phyloP scores from a whole-genome alignment of 306 rosid species.

The Cucumis hystrix region DNA sequence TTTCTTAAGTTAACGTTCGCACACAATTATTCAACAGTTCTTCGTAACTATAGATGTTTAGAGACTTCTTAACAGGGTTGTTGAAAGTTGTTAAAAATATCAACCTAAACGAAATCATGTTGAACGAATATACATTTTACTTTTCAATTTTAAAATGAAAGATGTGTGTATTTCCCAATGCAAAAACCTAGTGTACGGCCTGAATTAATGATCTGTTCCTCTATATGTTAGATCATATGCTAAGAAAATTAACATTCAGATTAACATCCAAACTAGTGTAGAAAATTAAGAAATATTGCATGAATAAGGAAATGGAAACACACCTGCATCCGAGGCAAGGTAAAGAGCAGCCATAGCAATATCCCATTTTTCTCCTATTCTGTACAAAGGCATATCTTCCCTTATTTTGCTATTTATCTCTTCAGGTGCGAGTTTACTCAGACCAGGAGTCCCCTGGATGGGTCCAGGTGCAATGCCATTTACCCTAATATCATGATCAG shows the following conservation, averaged over 20 bases:
- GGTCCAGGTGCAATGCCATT: slow-evolving; percentile 98
- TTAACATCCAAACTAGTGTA: not conserved
- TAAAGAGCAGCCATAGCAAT: slow-evolving; percentile 87
- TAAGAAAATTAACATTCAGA: not conserved
- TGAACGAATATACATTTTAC: not conserved
- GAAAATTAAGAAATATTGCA: not conserved
- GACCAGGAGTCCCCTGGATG: slow-evolving; percentile 71
- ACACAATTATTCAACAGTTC: no score
- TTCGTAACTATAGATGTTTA: no score
- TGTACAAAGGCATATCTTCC: slow-evolving; percentile 49
- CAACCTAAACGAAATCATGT: not conserved
- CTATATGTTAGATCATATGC: not conserved
- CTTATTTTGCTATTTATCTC: slow-evolving; percentile 37
- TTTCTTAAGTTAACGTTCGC: no score
- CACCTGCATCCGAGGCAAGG: slow-evolving; percentile 88
- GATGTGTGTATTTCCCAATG: not conserved
- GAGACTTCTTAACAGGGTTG: no score
- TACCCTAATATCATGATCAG: slow-evolving; percentile 81
- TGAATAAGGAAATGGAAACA: not conserved
- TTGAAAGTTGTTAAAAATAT: no score
- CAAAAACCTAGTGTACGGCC: not conserved
- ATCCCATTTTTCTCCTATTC: slow-evolving; percentile 89
- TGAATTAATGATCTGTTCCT: not conserved
- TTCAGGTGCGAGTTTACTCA: slow-evolving; percentile 72
- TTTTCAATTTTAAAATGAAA: not conserved